Base-by-base conservation (phyloP, 2,329 filamentous ascomycete genomes). In the Pestalotiopsis sp. region DNA sequence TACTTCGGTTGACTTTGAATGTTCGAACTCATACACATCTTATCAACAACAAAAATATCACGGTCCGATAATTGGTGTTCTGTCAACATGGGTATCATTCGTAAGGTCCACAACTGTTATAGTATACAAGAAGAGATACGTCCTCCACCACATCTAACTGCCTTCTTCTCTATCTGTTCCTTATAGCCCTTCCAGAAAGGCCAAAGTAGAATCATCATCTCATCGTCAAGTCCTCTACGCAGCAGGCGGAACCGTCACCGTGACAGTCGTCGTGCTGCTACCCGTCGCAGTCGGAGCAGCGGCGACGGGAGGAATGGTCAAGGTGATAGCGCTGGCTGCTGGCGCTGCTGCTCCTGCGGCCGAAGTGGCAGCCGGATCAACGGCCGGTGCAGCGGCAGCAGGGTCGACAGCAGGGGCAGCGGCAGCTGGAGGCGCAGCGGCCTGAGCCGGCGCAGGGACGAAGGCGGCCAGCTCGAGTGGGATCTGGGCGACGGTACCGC, bases 381-480 rank as follows among this genome's bases (percentile, higher is more conserved):
- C 66, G 3, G 68, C 68, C 12, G 72, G 14, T 0, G 71, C n/a
- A 3, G 69, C 60, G 12, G 45, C 60, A 17, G 60, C 59, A n/a
- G 67, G 59, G 4, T 70, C 56, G 7, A 67, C 27, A 13, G 67
- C 69, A 5, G 73, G 67, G 25, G 70, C 59, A 17, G 69, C 69
- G 5, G 67, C 68, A 14, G 70, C 11, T 66, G 57, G 41, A 14
- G 68, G 36, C 17, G 52, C 41, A 9, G 3, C 71, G 13, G 68
- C 56, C 49, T 76, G 1, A 0, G 70, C 67, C 3, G 75, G 69
- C 4, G 75, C 73, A 4, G 75, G 74, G 7, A 73, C 70, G 57
- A 78, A 78, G 1, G 75, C 76, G 2, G 77, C 77, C 4, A 71
- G 72, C 3, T 73, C 76, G 1, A 79, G 70, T 2, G 76, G 74